These are phyloP conservation scores for Fusarium sp. DNA, from an alignment of 2,329 filamentous ascomycete genomes.

Conservation along the genomic window DNA sequence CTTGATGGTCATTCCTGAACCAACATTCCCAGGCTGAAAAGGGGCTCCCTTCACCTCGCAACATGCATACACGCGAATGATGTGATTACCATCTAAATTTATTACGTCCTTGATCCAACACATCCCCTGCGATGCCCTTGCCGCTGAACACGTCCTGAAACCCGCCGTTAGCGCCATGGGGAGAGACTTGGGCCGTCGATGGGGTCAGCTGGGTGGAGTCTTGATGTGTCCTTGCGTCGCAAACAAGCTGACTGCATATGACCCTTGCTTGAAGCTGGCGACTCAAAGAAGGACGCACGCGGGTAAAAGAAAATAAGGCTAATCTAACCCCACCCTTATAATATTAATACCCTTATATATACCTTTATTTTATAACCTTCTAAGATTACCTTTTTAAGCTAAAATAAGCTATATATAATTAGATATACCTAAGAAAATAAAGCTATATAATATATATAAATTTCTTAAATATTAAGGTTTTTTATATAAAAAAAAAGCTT, in stretches of 20 bases:
- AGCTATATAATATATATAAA: too few species aligned
- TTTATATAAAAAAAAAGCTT: too few species aligned
- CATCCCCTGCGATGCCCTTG: not conserved
- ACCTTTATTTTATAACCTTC: too few species aligned
- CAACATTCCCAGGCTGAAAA: not conserved
- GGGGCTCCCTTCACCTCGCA: not conserved
- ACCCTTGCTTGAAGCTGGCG: not conserved
- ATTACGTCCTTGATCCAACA: not conserved
- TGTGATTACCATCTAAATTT: not conserved
- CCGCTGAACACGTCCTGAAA: not conserved
- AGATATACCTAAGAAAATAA: too few species aligned
- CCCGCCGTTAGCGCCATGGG: not conserved
- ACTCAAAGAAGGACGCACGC: not conserved
- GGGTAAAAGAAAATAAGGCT: too few species aligned
- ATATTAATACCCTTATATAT: too few species aligned
- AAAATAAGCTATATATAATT: too few species aligned
- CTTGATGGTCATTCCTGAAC: not conserved
- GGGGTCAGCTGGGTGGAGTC: not conserved
- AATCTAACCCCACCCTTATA: too few species aligned
- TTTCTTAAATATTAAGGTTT: too few species aligned
- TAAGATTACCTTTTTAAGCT: too few species aligned
- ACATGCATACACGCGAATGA: not conserved
- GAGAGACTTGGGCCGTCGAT: not conserved
- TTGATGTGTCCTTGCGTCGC: not conserved
- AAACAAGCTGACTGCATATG: not conserved